Conservation (phyloP, 208 protist genomes). For the Crithidia fasciculata region DNA sequence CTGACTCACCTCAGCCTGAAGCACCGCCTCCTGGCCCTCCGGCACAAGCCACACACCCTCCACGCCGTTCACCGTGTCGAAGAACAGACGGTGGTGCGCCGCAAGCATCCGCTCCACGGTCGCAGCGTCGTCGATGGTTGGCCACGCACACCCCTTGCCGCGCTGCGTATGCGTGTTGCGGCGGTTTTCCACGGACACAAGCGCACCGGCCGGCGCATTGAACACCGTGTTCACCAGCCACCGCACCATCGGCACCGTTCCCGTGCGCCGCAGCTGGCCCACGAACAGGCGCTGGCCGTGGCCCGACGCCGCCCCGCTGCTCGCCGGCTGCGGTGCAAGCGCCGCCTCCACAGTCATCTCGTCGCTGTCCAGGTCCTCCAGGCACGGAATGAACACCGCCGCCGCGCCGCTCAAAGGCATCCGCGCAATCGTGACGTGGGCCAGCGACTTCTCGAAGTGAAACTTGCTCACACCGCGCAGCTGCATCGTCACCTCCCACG, state of each 20-base stretch:
- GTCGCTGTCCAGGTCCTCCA: slow-evolving; percentile 61
- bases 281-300: slow-evolving; percentile 59
- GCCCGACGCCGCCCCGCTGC: neutral
- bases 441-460: slow-evolving; percentile 49
- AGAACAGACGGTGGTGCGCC: slow-evolving; percentile 75
- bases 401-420: slow-evolving; percentile 45
- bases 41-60: slow-evolving; percentile 72
- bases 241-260: slow-evolving; percentile 73
- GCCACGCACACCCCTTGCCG: slow-evolving; percentile 84
- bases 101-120: slow-evolving; percentile 45
- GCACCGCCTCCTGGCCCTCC: slow-evolving; percentile 18
- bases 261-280: slow-evolving; percentile 78
- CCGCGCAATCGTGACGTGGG: slow-evolving; percentile 50
- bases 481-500: slow-evolving; percentile 47
- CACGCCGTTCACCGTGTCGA: slow-evolving; percentile 55
- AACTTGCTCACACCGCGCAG: slow-evolving; percentile 54
- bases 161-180: slow-evolving; percentile 54
- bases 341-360: slow-evolving; percentile 45
- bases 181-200: slow-evolving; percentile 75
- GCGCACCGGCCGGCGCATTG: slow-evolving; percentile 35
- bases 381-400: slow-evolving; percentile 73
- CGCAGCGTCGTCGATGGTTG: slow-evolving; percentile 43
- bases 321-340: slow-evolving; percentile 24
- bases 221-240: slow-evolving; percentile 73
- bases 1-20: slow-evolving; percentile 38